Evolutionary conservation across 805 yeast genomes (phyloP).

Genomic region (Yamadazyma nakazawae): DNA sequence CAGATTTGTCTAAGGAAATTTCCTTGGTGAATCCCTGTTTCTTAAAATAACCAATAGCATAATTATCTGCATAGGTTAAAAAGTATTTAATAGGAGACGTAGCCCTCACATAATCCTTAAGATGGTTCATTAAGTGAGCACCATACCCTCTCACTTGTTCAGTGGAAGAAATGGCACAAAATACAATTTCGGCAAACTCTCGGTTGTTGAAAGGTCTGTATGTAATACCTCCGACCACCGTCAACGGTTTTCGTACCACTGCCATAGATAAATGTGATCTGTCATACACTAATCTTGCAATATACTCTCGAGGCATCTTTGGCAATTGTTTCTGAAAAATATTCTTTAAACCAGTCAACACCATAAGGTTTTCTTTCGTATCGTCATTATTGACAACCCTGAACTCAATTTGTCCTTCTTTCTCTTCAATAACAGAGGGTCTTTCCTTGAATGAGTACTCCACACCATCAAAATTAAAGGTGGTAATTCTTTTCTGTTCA

Average conservation of each 20-base stretch:
- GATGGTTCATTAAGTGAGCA: conserved; percentile 96
- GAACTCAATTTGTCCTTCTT: conserved; percentile 89
- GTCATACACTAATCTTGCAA: conserved; percentile 91
- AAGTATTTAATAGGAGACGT: conserved; percentile 53
- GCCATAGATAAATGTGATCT: conserved; percentile 94
- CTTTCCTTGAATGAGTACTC: conserved; percentile 83
- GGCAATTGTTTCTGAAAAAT: conserved; percentile 97
- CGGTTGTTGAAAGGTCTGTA: conserved; percentile 89
- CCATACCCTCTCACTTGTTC: conserved; percentile 99
- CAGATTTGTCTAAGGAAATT: conserved; percentile 74
- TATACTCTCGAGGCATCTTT: conserved; percentile 97
- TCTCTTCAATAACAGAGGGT: conserved; percentile 91
- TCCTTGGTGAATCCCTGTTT: conserved; percentile 98
- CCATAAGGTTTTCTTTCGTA: conserved; percentile 80
- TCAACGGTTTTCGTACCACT: conserved; percentile 86
- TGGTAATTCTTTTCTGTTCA: conserved; percentile 41
- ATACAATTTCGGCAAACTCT: conserved; percentile 95
- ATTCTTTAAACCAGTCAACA: conserved; percentile 90
- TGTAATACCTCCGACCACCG: conserved; percentile 97
- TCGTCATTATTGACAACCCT: conserved; percentile 96
- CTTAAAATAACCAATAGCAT: conserved; percentile 97
- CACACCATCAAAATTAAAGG: conserved; percentile 71
- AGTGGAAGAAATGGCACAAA: conserved; percentile 95
- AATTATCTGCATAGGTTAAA: conserved; percentile 78
- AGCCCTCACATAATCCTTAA: conserved; percentile 89